Evolutionary conservation across 2,329 filamentous ascomycete species (phyloP).

Genomic region (Colletotrichum tofieldiae): DNA sequence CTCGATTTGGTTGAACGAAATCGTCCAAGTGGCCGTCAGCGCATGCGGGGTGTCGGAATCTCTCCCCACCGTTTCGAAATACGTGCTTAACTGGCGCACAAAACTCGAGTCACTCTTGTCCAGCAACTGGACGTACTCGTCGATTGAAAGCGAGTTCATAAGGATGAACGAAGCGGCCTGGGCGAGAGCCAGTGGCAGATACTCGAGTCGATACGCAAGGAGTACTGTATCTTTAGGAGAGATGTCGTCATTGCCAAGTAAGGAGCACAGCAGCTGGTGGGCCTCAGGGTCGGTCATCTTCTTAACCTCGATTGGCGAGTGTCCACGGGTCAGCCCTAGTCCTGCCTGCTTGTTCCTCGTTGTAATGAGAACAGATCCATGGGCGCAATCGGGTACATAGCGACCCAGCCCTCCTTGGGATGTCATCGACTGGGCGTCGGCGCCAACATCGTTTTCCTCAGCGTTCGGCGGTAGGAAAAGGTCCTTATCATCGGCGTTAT

Average conservation of each 20-base stretch:
- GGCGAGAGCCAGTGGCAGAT: too few species aligned
- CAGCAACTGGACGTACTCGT: slow-evolving; percentile 42
- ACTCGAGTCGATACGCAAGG: too few species aligned
- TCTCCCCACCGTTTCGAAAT: slow-evolving; percentile 45
- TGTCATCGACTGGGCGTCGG: slow-evolving; percentile 29
- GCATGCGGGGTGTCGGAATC: slow-evolving; percentile 51
- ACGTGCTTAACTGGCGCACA: slow-evolving; percentile 48
- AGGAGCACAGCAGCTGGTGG: too few species aligned
- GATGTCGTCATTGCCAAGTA: too few species aligned
- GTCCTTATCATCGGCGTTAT: slow-evolving; percentile 43
- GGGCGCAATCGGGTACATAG: slow-evolving; percentile 50
- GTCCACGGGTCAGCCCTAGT: too few species aligned
- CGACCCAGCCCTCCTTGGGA: slow-evolving; percentile 41
- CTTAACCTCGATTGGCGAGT: too few species aligned
- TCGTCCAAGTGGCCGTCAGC: slow-evolving; percentile 48
- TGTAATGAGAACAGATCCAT: slow-evolving; percentile 52
- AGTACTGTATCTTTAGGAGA: too few species aligned
- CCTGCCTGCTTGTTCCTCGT: too few species aligned
- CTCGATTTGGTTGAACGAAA: slow-evolving; percentile 53
- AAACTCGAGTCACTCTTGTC: slow-evolving; percentile 43
- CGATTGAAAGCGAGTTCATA: too few species aligned
- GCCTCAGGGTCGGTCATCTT: too few species aligned
- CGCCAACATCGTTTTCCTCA: too few species aligned
- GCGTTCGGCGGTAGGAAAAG: slow-evolving; percentile 14
- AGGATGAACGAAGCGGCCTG: too few species aligned